These are phyloP conservation scores for Poa pratensis DNA, from an alignment of 176 grass and related monocot species.

Conservation along the genomic window DNA sequence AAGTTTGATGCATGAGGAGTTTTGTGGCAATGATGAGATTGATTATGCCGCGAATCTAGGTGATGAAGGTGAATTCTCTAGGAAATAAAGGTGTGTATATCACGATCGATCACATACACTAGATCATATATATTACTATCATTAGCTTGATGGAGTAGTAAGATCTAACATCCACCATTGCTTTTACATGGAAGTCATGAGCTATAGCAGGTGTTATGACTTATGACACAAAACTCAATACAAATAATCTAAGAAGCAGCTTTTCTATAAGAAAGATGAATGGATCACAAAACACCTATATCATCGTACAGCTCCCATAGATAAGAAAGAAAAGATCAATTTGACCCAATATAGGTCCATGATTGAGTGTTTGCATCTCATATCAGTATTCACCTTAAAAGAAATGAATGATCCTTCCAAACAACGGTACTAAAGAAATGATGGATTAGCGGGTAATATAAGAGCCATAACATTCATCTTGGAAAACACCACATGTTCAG, in stretches of 20 bases:
- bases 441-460: neutral
- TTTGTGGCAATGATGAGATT: neutral
- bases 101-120: neutral
- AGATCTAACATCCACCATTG: neutral
- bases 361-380: neutral
- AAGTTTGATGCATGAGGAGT: neutral
- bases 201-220: neutral
- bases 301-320: neutral
- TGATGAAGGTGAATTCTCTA: neutral
- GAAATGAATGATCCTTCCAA: too few species aligned
- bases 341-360: neutral
- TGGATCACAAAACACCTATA: neutral
- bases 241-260: too few species aligned
- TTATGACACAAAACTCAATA: neutral
- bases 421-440: neutral
- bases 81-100: neutral
- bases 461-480: too few species aligned
- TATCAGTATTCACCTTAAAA: neutral
- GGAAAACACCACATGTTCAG: neutral
- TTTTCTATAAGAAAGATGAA: neutral
- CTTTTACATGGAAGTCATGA: neutral
- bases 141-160: neutral
- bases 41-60: neutral
- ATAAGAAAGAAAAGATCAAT: neutral
- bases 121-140: neutral